These are phyloP conservation scores for Monosporascus sp. DNA, from an alignment of 2,329 filamentous ascomycete species.

Conservation along the genomic window DNA sequence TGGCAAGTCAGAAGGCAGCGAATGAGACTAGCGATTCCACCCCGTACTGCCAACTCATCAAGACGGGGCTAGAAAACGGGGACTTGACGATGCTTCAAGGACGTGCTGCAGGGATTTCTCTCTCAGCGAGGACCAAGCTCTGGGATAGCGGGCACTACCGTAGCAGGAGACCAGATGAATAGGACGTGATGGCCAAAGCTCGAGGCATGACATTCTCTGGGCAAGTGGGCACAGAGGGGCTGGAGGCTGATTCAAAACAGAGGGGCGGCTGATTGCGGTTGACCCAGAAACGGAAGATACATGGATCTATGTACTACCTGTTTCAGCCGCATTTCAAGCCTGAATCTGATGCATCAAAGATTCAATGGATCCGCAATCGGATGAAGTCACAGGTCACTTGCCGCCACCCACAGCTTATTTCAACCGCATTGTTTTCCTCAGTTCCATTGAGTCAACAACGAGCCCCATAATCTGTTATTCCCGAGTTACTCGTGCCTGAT, in stretches of 20 bases:
- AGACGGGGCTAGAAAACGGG: background rate
- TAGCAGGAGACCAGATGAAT: background rate
- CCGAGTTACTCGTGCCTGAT: too few species aligned
- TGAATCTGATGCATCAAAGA: too few species aligned
- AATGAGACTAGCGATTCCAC: too few species aligned
- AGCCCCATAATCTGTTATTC: too few species aligned
- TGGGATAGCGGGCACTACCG: background rate
- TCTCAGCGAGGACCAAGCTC: background rate
- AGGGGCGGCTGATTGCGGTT: background rate
- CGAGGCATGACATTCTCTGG: background rate
- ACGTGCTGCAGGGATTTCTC: background rate
- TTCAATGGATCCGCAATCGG: too few species aligned
- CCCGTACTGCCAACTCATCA: background rate
- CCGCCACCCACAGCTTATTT: too few species aligned
- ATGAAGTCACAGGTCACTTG: too few species aligned
- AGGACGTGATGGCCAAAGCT: background rate
- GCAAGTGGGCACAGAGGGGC: background rate
- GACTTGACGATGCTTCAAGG: background rate
- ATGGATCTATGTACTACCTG: background rate
- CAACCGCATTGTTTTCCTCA: too few species aligned
- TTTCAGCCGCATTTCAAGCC: too few species aligned
- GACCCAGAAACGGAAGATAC: background rate
- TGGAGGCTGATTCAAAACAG: background rate
- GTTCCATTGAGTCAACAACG: too few species aligned
- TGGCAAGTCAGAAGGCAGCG: background rate